These are phyloP conservation scores for Allodekkera sacchari DNA, from an alignment of 805 yeast genomes.

Conservation along the genomic window DNA sequence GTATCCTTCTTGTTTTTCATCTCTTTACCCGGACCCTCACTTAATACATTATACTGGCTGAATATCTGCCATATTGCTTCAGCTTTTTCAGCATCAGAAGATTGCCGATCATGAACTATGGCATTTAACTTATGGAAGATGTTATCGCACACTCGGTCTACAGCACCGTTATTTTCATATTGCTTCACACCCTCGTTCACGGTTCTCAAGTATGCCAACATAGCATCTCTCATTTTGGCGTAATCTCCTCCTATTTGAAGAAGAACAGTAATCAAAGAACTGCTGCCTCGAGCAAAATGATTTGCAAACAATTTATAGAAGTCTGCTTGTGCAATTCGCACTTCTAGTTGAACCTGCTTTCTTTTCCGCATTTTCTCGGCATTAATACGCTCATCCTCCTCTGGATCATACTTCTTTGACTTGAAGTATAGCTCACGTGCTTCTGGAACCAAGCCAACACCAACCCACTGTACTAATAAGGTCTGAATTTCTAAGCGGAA, in stretches of 20 bases:
- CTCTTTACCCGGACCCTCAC: no score
- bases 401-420: constrained; percentile 6
- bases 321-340: constrained; percentile 3
- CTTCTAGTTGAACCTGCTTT: constrained; percentile 1
- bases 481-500: constrained; percentile 53
- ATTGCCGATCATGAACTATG: background rate
- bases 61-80: no score
- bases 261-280: constrained; percentile 7
- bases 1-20: no score
- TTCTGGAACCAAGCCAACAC: constrained; percentile 41
- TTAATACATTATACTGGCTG: no score
- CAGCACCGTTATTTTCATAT: constrained; percentile 3
- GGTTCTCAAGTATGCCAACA: constrained; percentile 11
- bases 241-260: constrained; percentile 9
- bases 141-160: constrained; percentile 11
- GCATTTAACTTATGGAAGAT: constrained; percentile 5
- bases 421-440: constrained; percentile 46
- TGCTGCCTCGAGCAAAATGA: constrained; percentile 8
- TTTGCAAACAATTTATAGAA: constrained; percentile 9
- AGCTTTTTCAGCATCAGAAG: no score
- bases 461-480: constrained; percentile 57
- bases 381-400: background rate
- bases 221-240: constrained; percentile 8
- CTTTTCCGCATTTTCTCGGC: background rate
- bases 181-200: constrained; percentile 10